Percentiles rank a stretch among this genome's conserved stretches.
Evolutionary conservation across 306 rosid species (phyloP).

Genomic region (Pueraria montana): DNA sequence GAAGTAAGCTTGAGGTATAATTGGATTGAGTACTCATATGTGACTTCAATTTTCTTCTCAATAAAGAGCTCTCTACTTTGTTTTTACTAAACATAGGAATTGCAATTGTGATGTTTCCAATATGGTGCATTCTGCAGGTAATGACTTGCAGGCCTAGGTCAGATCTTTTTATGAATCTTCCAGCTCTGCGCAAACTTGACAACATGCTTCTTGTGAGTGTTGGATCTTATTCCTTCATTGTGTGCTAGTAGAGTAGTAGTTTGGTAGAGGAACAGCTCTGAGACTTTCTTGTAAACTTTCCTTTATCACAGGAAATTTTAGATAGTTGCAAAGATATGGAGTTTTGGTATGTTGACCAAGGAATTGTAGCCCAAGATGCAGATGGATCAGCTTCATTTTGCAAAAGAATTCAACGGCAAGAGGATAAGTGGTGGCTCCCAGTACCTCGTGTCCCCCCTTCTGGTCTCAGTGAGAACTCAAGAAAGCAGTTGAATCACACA

Average conservation of each 20-base stretch:
- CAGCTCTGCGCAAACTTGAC: constrained; percentile 92
- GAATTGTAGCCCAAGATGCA: constrained; percentile 74
- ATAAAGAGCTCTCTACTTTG: background rate
- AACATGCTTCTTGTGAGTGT: constrained; percentile 91
- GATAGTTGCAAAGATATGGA: constrained; percentile 74
- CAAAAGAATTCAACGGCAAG: constrained; percentile 78
- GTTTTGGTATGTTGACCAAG: constrained; percentile 99
- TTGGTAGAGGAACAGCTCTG: constrained; percentile 4
- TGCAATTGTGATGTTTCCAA: constrained; percentile 56
- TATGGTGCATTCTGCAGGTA: constrained; percentile 63
- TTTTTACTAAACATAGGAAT: background rate
- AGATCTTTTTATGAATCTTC: constrained; percentile 91
- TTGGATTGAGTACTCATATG: background rate
- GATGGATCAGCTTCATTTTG: constrained; percentile 84
- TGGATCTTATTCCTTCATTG: constrained; percentile 14
- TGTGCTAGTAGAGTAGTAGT: background rate
- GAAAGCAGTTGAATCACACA: constrained; percentile 83
- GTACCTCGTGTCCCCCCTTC: constrained; percentile 90
- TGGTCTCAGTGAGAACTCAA: constrained; percentile 72
- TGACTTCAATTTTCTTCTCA: constrained; percentile 10
- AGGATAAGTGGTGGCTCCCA: constrained; percentile 98
- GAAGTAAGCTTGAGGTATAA: constrained; percentile 86
- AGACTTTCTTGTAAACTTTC: constrained; percentile 10
- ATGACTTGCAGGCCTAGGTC: constrained; percentile 98
- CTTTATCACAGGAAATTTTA: constrained; percentile 69